Base-by-base conservation (phyloP, 2,329 filamentous ascomycete genomes). In the Aspergillus nomiae region DNA sequence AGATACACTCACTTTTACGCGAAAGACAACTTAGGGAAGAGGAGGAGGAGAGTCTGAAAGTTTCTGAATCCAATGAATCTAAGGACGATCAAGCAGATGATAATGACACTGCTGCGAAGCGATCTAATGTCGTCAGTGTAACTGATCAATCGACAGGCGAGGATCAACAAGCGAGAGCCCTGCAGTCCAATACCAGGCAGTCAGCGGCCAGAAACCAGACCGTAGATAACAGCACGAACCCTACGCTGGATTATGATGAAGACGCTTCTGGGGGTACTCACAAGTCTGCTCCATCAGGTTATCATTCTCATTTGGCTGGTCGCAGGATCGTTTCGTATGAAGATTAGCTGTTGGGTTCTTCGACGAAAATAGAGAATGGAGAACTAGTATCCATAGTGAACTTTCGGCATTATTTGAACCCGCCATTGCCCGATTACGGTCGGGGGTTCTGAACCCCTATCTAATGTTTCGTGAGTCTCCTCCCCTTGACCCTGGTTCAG, bases 1-100 rank as follows among this genome's bases (percentile, higher is more conserved):
- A 98, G 77, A 85, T 96, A 26, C 89, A 95, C 72, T 79, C 86
- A 14, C 81, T 96, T 45, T 81, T 91, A 30, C 86, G 87, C 65
- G 81, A 84, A 63, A 75, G 73, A 59, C 73, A 80, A 65, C 63
- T 77, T 12, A 64, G 19, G 19, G 48, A 70, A 60, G 65, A 72
- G 51, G 75, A 65, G 38, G 67, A 73, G n/a, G 69, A 70, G 14
- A 63, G 64, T 30, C 65, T 68, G 21, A 43, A 16, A 21, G 43
- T 38, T 26, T 65, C 67, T 48, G 60, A 67, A 38, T 59, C 67
- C 28, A 11, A 66, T 60, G 58, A 62, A 2, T 12, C 26, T 26
- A 21, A 26, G 34, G 58, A 54, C 26, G 12, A 53, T n/a, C 38
- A 41, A n/a, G 38, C 19, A 36, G 14, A 38, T 41, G 24, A 16